Percentiles rank a stretch among this genome's conserved stretches.
phyloP scores from a whole-genome alignment of 345 rosid species.

The Odontarrhena argentea region DNA sequence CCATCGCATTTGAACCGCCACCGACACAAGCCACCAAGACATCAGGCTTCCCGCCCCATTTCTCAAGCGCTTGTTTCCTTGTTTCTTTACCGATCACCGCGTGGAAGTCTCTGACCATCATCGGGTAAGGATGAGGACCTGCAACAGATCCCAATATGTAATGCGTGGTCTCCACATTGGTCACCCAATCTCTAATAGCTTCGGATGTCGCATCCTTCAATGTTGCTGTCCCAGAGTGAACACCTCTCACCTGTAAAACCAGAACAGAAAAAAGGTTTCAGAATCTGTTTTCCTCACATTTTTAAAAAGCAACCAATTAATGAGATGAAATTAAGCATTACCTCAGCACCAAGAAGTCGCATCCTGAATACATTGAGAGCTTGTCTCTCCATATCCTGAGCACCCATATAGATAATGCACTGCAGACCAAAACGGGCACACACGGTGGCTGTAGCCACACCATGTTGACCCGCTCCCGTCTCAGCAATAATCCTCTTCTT shows the following conservation, averaged over 20 bases:
- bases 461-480: constrained; percentile 97
- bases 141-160: constrained; percentile 94
- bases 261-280: neutral
- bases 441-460: constrained; percentile 95
- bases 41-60: constrained; percentile 98
- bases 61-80: constrained; percentile 78
- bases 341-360: constrained; percentile 94
- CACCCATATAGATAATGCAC: constrained; percentile 92
- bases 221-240: constrained; percentile 76
- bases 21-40: constrained; percentile 91
- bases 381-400: constrained; percentile 95
- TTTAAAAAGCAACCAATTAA: neutral
- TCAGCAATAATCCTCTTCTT: constrained; percentile 86
- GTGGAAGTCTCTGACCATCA: constrained; percentile 97
- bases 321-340: constrained; percentile 24
- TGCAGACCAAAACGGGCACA: constrained; percentile 83
- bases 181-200: constrained; percentile 93
- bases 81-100: constrained; percentile 91
- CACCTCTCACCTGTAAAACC: constrained; percentile 59
- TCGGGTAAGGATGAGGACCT: constrained; percentile 97
- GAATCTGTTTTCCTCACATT: neutral
- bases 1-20: constrained; percentile 94
- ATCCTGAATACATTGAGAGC: constrained; percentile 90
- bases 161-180: constrained; percentile 92
- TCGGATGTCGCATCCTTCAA: constrained; percentile 74